phyloP scores from a whole-genome alignment of 306 rosid genomes.

The Cicer yamashitae region DNA sequence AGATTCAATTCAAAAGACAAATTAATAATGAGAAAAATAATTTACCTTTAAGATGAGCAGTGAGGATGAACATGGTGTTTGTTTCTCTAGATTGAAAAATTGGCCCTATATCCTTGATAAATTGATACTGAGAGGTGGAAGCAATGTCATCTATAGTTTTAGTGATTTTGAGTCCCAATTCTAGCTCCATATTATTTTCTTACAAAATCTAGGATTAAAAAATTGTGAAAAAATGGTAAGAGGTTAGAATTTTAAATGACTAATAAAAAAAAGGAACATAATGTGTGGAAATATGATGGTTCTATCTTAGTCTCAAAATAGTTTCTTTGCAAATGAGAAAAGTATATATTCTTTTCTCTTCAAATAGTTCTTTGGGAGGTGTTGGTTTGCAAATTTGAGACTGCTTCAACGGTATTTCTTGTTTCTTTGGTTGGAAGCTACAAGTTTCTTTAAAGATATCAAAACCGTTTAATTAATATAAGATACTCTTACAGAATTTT shows the following conservation, averaged over 20 bases:
- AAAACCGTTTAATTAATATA: too few relatives aligned
- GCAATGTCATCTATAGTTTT: conserved; percentile 53
- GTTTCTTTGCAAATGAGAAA: conserved; percentile 9
- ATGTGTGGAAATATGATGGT: conserved; percentile 20
- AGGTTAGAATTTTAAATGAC: neutral
- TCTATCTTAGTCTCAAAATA: neutral
- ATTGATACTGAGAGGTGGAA: conserved; percentile 53
- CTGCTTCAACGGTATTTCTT: conserved; percentile 1
- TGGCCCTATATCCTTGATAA: conserved; percentile 57
- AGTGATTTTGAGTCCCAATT: conserved; percentile 74
- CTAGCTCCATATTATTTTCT: conserved; percentile 60
- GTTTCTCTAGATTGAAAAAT: conserved; percentile 63
- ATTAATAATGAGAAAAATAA: neutral
- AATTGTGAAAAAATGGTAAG: conserved; percentile 1
- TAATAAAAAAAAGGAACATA: neutral
- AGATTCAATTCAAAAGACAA: too few relatives aligned
- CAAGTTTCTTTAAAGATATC: neutral
- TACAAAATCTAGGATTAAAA: conserved; percentile 22
- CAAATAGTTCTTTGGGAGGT: conserved; percentile 12
- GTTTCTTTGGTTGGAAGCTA: conserved; percentile 33
- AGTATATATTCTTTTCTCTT: conserved; percentile 48
- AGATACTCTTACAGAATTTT: too few relatives aligned
- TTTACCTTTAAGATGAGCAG: conserved; percentile 71
- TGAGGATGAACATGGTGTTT: conserved; percentile 65
- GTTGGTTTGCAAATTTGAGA: conserved; percentile 21